Conservation (phyloP, 176 grass and related monocot genomes). For the Zoysia pacifica region DNA sequence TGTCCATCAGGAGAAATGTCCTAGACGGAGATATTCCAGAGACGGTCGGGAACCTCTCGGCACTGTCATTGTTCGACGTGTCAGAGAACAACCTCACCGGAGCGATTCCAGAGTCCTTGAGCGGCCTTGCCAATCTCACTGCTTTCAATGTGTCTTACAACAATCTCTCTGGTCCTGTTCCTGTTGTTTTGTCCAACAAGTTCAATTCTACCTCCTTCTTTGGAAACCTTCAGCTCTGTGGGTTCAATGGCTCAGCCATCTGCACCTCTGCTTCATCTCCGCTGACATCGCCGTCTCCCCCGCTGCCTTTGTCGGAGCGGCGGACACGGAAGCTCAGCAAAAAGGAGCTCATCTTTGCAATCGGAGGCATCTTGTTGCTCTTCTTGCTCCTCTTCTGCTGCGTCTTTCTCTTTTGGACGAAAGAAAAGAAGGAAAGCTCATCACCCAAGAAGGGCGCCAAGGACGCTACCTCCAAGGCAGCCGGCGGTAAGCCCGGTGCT, state of each 20-base stretch:
- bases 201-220: slow-evolving; percentile 90
- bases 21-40: slow-evolving; percentile 68
- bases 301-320: slow-evolving; percentile 34
- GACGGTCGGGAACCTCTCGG: slow-evolving; percentile 57
- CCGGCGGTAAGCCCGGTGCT: slow-evolving; percentile 46
- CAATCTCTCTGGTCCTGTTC: slow-evolving; percentile 67
- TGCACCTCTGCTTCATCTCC: slow-evolving; percentile 72
- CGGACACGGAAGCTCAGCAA: slow-evolving; percentile 57
- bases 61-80: slow-evolving; percentile 68
- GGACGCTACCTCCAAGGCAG: slow-evolving; percentile 28
- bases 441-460: slow-evolving; percentile 43
- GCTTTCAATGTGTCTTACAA: slow-evolving; percentile 83
- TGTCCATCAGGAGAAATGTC: slow-evolving; percentile 58
- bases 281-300: slow-evolving; percentile 35
- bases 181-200: slow-evolving; percentile 66
- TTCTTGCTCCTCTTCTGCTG: slow-evolving; percentile 77
- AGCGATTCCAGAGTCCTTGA: slow-evolving; percentile 65
- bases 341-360: slow-evolving; percentile 69
- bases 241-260: slow-evolving; percentile 64
- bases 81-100: slow-evolving; percentile 87
- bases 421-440: slow-evolving; percentile 43
- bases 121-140: slow-evolving; percentile 53
- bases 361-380: slow-evolving; percentile 58
- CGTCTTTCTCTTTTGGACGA: slow-evolving; percentile 62
- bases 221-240: slow-evolving; percentile 86